A percentile compares a stretch with the other conserved stretches of the same genome.
These are phyloP conservation scores for Biscutella laevigata DNA, from an alignment of 441 rosid species.

Conservation along the genomic window DNA sequence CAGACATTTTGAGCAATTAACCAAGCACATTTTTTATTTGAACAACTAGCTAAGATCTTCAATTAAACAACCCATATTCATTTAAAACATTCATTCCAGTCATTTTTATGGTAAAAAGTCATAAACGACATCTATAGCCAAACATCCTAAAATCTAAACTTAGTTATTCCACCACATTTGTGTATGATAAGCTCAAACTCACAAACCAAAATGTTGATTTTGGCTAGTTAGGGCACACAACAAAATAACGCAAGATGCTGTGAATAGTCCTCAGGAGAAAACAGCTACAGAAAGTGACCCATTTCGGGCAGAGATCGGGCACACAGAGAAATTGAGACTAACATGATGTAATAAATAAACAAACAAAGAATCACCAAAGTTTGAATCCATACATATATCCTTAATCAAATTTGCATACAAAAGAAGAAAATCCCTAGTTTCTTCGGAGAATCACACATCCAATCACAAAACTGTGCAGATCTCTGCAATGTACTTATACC, in stretches of 20 bases:
- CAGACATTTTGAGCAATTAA: background rate
- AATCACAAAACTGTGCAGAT: conserved; percentile 6
- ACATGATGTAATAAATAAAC: background rate
- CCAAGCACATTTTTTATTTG: background rate
- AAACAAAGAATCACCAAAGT: background rate
- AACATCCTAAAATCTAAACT: background rate
- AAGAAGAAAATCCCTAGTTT: background rate
- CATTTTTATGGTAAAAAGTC: background rate
- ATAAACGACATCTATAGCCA: background rate
- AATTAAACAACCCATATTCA: background rate
- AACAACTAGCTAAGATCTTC: background rate
- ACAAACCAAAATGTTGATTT: background rate
- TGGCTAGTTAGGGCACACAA: background rate
- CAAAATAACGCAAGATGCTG: background rate
- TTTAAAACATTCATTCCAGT: background rate
- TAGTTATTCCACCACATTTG: background rate
- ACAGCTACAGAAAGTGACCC: background rate
- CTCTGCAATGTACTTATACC: conserved; percentile 7
- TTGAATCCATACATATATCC: background rate
- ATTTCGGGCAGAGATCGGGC: background rate
- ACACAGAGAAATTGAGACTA: background rate
- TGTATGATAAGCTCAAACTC: background rate
- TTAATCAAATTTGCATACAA: background rate
- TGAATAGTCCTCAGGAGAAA: background rate
- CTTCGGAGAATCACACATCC: background rate